Conservation (phyloP, 257 asterid genomes). For the Jaltomata sinuosa region DNA sequence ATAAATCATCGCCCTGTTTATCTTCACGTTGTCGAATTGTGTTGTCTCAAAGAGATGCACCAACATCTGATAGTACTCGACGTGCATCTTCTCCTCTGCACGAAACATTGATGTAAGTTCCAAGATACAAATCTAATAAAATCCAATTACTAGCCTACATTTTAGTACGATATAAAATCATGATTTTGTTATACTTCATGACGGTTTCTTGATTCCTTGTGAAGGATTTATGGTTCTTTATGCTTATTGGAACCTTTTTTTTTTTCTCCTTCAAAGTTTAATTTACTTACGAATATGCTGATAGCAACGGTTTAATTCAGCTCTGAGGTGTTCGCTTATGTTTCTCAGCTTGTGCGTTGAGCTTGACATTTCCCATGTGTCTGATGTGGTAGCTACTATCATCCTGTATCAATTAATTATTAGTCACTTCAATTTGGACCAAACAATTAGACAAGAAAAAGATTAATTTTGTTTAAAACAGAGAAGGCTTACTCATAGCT, state of each 20-base stretch:
- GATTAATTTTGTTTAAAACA: background rate
- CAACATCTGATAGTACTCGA: constrained; percentile 46
- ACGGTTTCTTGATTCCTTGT: background rate
- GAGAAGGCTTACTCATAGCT: constrained; percentile 35
- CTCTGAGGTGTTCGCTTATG: constrained; percentile 45
- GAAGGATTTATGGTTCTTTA: background rate
- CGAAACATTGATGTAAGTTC: background rate
- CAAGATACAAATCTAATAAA: too few relatives aligned
- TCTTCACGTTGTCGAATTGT: constrained; percentile 61
- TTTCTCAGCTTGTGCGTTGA: constrained; percentile 41
- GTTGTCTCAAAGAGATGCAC: constrained; percentile 40
- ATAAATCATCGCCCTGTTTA: constrained; percentile 44
- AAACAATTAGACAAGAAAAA: background rate
- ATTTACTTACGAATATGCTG: constrained; percentile 40
- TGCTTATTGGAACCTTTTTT: too few relatives aligned
- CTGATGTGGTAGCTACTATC: constrained; percentile 28
- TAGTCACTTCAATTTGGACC: background rate
- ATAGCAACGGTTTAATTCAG: constrained; percentile 42
- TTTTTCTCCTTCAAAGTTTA: background rate
- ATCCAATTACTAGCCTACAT: too few relatives aligned
- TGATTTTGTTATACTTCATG: too few relatives aligned
- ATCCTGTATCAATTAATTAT: constrained; percentile 27
- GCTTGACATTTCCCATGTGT: constrained; percentile 70
- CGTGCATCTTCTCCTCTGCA: constrained; percentile 52
- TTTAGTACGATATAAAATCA: too few relatives aligned